These are phyloP conservation scores for Phylloporus arenicola DNA, from an alignment of 768 basidiomycete species.

Conservation along the genomic window DNA sequence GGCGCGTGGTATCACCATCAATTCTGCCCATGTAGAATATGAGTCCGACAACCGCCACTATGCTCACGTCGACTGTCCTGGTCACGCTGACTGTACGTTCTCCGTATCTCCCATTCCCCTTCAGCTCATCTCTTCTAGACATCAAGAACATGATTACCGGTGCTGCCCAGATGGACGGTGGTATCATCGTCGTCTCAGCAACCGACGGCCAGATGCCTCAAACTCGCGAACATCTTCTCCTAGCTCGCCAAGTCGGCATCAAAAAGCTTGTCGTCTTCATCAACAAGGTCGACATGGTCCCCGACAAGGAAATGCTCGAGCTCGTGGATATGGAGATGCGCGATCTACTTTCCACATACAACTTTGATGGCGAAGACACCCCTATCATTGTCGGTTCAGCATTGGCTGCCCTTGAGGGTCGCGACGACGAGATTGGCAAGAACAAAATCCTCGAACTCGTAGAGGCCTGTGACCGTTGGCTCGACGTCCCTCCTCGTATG, in stretches of 20 bases:
- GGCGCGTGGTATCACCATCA: conserved; percentile 99
- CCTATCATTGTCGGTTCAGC: conserved; percentile 99
- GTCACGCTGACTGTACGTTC: conserved; percentile 85
- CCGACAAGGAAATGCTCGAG: conserved; percentile 97
- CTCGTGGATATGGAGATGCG: conserved; percentile 99
- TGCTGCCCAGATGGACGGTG: conserved; percentile 96
- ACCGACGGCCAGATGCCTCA: conserved; percentile 99
- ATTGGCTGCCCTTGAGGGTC: conserved; percentile 87
- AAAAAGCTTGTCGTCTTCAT: conserved; percentile 98
- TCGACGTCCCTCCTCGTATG: conserved; percentile 87
- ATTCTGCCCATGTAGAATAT: conserved; percentile 98
- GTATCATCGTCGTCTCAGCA: conserved; percentile 94
- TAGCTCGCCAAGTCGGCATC: conserved; percentile 97
- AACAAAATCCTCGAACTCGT: conserved; percentile 79
- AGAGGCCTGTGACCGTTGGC: conserved; percentile 86
- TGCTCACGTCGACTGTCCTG: conserved; percentile 97
- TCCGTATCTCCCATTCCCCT: background rate
- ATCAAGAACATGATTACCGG: conserved; percentile 99
- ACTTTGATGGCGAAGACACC: conserved; percentile 94
- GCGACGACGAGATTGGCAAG: conserved; percentile 72
- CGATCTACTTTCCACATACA: conserved; percentile 85
- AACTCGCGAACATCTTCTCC: conserved; percentile 94
- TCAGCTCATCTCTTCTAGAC: conserved; percentile 41
- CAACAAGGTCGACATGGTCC: conserved; percentile 97
- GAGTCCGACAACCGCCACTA: conserved; percentile 89